Percentiles rank a stretch among this genome's conserved stretches.
Conservation (phyloP, 2,329 filamentous ascomycete genomes). For the Dryadomyces sulphureus region DNA sequence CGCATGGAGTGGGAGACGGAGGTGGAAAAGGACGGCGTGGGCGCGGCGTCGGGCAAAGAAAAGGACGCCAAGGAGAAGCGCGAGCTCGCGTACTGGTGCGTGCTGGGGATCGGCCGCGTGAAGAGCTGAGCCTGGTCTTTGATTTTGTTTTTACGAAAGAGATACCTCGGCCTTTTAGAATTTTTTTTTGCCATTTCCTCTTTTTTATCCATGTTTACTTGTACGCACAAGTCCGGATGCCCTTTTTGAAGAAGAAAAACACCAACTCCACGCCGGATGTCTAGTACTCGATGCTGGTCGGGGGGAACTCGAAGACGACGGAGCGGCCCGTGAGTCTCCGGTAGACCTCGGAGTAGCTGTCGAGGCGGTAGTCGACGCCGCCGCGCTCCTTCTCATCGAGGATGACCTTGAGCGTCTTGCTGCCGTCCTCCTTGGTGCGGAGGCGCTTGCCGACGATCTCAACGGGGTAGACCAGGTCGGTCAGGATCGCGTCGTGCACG, state of each 20-base stretch:
- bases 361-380: slow-evolving; percentile 97
- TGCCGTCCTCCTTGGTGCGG: slow-evolving; percentile 97
- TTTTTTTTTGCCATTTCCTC: slow-evolving; percentile 6
- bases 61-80: slow-evolving; percentile 59
- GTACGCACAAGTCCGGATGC: not conserved
- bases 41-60: slow-evolving; percentile 33
- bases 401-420: slow-evolving; percentile 97
- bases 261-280: not conserved
- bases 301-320: slow-evolving; percentile 98
- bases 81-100: slow-evolving; percentile 92
- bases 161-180: not conserved
- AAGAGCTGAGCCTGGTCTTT: too few species aligned
- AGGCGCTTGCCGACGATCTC: slow-evolving; percentile 99
- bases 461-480: slow-evolving; percentile 97
- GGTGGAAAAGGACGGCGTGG: slow-evolving; percentile 45
- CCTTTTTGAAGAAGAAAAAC: not conserved
- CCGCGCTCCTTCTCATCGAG: slow-evolving; percentile 99
- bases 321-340: slow-evolving; percentile 90
- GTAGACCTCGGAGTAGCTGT: slow-evolving; percentile 99
- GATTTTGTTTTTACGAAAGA: not conserved
- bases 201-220: slow-evolving; percentile 6
- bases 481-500: slow-evolving; percentile 96
- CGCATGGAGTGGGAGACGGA: slow-evolving; percentile 80
- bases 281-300: slow-evolving; percentile 73
- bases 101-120: slow-evolving; percentile 79